These are phyloP conservation scores for Phyllostachys edulis DNA, from an alignment of 176 grass and related monocot genomes.

Conservation along the genomic window DNA sequence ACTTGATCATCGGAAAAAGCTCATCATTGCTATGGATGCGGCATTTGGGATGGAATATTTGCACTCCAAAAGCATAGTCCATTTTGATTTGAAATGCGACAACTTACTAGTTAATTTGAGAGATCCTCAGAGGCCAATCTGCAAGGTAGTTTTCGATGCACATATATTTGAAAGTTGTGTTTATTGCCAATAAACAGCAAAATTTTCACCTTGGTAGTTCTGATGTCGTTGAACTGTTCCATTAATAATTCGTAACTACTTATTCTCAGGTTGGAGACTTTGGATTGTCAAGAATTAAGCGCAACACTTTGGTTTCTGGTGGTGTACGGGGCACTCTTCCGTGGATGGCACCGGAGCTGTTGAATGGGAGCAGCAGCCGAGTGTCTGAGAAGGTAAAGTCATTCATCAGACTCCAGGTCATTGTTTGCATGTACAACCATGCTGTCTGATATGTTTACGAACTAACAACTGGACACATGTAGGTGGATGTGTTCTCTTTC, in stretches of 20 bases:
- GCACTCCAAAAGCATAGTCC: constrained; percentile 98
- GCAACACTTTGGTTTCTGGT: constrained; percentile 94
- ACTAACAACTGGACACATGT: neutral
- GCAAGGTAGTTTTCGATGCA: constrained; percentile 72
- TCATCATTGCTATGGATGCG: constrained; percentile 98
- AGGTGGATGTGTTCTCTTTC: constrained; percentile 98
- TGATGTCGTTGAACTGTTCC: neutral
- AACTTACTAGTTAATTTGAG: constrained; percentile 94
- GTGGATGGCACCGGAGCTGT: constrained; percentile 98
- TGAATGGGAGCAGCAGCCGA: constrained; percentile 87
- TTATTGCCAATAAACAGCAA: constrained; percentile 26
- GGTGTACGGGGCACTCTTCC: constrained; percentile 97
- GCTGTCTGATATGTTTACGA: neutral
- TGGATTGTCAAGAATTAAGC: constrained; percentile 97
- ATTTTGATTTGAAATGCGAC: constrained; percentile 98
- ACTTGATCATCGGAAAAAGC: constrained; percentile 79
- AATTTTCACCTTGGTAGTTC: neutral
- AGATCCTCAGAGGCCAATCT: constrained; percentile 92
- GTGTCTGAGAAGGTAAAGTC: constrained; percentile 86
- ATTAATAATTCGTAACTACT: constrained; percentile 21
- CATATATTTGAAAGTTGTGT: constrained; percentile 15
- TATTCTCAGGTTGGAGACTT: constrained; percentile 90
- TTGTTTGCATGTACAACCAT: constrained; percentile 5
- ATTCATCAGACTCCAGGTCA: constrained; percentile 12
- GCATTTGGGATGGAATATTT: constrained; percentile 98